A percentile compares a stretch with the other conserved stretches of the same genome.
phyloP scores from a whole-genome alignment of 2,329 filamentous ascomycete species.

The Trichoderma sp. region DNA sequence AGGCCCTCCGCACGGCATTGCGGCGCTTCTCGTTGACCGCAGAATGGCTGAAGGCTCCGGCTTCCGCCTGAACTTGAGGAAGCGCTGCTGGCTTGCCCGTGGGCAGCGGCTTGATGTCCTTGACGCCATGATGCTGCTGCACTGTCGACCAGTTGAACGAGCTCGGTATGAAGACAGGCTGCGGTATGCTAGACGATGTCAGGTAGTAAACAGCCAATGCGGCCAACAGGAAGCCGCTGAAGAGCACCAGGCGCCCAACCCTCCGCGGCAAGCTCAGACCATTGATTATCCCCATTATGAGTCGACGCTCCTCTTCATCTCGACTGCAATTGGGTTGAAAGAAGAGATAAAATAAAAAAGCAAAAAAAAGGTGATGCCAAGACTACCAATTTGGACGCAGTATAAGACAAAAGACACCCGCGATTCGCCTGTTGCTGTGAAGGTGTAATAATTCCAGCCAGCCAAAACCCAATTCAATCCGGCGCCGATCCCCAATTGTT shows the following conservation, averaged over 20 bases:
- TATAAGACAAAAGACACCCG: neutral
- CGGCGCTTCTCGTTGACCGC: slow-evolving; percentile 34
- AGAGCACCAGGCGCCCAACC: slow-evolving; percentile 27
- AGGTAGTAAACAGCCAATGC: slow-evolving; percentile 28
- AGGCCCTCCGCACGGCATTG: slow-evolving; percentile 43
- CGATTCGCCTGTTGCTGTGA: neutral
- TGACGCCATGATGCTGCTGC: slow-evolving; percentile 33
- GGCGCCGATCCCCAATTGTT: neutral
- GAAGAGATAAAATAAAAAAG: neutral
- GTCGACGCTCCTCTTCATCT: slow-evolving; percentile 13
- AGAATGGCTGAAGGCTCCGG: slow-evolving; percentile 27
- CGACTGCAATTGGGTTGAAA: neutral
- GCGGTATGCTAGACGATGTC: neutral
- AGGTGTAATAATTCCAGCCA: neutral
- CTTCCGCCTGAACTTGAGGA: slow-evolving; percentile 35
- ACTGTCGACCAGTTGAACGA: slow-evolving; percentile 37
- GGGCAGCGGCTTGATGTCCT: slow-evolving; percentile 36
- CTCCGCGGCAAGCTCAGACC: slow-evolving; percentile 30
- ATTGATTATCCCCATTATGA: slow-evolving; percentile 12
- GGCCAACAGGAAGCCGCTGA: slow-evolving; percentile 27
- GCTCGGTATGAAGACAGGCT: slow-evolving; percentile 28
- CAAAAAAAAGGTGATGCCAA: neutral
- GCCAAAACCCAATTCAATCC: neutral
- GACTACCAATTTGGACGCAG: neutral
- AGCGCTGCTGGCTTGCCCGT: slow-evolving; percentile 30